Conservation (phyloP, 345 rosid genomes). For the Pistacia vera region DNA sequence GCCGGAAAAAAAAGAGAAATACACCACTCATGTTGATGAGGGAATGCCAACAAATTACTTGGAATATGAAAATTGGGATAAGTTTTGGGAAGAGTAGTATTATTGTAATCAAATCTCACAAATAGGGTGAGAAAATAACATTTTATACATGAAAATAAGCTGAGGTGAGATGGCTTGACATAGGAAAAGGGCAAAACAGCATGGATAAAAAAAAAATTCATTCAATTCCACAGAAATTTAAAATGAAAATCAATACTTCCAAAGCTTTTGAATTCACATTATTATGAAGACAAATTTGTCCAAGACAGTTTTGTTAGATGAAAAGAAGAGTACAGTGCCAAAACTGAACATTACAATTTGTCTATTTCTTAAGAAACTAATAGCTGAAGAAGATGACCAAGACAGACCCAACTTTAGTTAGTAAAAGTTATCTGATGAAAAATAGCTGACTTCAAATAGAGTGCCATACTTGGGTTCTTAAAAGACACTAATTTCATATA, state of each 20-base stretch:
- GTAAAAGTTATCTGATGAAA: not conserved
- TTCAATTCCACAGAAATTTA: no score
- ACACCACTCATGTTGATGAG: slow-evolving; percentile 6
- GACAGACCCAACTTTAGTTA: not conserved
- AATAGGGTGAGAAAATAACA: not conserved
- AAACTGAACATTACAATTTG: not conserved
- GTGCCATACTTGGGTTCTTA: not conserved
- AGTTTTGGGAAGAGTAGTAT: no score
- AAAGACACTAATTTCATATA: slow-evolving; percentile 27
- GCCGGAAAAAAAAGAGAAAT: slow-evolving; percentile 12
- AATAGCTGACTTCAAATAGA: no score
- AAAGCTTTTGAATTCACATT: no score
- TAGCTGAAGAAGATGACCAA: not conserved
- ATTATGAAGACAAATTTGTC: no score
- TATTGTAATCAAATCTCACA: not conserved
- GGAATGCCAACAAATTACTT: not conserved
- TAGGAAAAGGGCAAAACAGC: not conserved
- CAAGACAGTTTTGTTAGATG: not conserved
- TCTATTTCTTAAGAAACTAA: not conserved
- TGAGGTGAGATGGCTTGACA: not conserved
- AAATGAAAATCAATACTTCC: no score
- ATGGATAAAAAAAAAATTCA: no score
- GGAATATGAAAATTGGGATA: no score
- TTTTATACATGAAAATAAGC: not conserved
- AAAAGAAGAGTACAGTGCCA: not conserved